A percentile compares a stretch with the other conserved stretches of the same genome.
These are phyloP conservation scores for Sporothrix pallida DNA, from an alignment of 2,329 filamentous ascomycete species.

Conservation along the genomic window DNA sequence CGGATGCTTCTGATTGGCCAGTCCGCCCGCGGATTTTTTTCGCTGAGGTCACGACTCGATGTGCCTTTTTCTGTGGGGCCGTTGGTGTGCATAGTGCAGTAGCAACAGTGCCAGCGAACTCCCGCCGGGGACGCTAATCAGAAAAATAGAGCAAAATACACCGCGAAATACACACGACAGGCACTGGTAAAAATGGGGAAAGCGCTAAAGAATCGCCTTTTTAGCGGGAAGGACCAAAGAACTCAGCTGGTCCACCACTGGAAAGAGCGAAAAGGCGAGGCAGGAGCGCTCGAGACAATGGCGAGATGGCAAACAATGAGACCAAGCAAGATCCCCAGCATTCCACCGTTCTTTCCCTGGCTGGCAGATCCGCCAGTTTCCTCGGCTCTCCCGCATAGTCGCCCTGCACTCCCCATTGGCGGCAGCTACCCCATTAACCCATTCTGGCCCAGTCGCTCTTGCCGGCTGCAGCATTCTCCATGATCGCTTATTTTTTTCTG, in stretches of 20 bases:
- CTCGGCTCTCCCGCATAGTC: slow-evolving; percentile 29
- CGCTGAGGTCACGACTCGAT: slow-evolving; percentile 6
- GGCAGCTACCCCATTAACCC: slow-evolving; percentile 14
- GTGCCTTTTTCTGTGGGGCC: slow-evolving; percentile 16
- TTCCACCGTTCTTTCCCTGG: slow-evolving; percentile 16
- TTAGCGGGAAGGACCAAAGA: slow-evolving; percentile 24
- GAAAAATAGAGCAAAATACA: slow-evolving; percentile 4
- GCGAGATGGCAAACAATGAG: slow-evolving; percentile 10
- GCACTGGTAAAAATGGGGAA: background rate
- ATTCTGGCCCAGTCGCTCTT: slow-evolving; percentile 20
- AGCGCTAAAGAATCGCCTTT: background rate
- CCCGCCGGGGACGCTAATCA: slow-evolving; percentile 9
- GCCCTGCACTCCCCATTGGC: slow-evolving; percentile 28
- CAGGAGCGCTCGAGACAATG: background rate
- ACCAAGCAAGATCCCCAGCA: background rate
- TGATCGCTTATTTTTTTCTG: slow-evolving; percentile 32
- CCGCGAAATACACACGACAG: background rate
- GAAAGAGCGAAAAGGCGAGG: slow-evolving; percentile 30
- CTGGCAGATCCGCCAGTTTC: slow-evolving; percentile 33
- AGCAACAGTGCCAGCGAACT: background rate
- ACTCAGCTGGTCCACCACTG: background rate
- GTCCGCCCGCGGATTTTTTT: slow-evolving; percentile 2
- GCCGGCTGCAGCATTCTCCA: slow-evolving; percentile 24
- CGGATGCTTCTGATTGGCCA: background rate
- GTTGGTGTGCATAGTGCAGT: slow-evolving; percentile 14